Conservation (phyloP, 169 alveolate species). For the Plasmodium vinckei region DNA sequence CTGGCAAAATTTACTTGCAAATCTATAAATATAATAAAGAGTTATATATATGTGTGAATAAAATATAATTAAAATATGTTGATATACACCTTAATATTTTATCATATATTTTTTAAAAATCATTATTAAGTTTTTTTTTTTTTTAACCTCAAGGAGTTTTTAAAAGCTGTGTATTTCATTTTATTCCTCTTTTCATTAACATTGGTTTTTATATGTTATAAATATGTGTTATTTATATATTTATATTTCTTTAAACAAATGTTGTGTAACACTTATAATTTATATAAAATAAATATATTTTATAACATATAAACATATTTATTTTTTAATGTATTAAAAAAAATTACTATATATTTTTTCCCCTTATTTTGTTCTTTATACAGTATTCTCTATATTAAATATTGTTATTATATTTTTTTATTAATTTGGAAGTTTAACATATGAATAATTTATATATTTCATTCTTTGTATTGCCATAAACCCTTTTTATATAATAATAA, state of each 20-base stretch:
- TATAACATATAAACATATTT: not conserved
- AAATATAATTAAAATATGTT: not conserved
- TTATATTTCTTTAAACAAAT: not conserved
- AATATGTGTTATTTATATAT: not conserved
- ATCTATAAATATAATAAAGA: constrained; percentile 17
- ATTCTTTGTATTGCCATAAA: too few species aligned
- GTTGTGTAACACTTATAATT: too few species aligned
- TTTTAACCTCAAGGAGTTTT: constrained; percentile 62
- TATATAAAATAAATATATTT: too few species aligned
- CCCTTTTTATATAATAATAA: too few species aligned
- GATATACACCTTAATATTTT: too few species aligned
- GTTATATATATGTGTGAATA: not conserved
- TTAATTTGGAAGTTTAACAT: too few species aligned
- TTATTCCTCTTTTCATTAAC: constrained; percentile 15
- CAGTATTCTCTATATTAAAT: too few species aligned
- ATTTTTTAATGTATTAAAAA: not conserved
- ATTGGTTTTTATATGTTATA: not conserved
- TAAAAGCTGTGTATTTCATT: constrained; percentile 75
- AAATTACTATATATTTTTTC: not conserved
- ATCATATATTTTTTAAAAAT: not conserved
- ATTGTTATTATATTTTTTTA: too few species aligned
- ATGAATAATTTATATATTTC: too few species aligned
- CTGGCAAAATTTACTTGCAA: constrained; percentile 50
- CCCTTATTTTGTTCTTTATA: not conserved
- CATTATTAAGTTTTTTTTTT: not conserved